Evolutionary conservation across 192 early-diverging fungal genomes (phyloP).

Genomic region (Backusella liffmaniae): DNA sequence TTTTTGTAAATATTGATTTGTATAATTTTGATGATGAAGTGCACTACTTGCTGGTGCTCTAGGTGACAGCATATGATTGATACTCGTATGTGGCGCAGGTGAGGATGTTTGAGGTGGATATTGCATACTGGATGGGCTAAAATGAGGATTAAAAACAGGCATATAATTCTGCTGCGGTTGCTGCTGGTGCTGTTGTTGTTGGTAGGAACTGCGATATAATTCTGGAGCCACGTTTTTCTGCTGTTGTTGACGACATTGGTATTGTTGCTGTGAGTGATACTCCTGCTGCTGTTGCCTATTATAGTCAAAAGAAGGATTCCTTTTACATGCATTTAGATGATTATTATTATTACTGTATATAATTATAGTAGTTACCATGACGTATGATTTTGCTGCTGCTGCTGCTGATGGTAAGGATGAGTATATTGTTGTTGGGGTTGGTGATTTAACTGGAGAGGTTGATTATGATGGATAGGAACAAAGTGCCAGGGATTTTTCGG

Average conservation of each 20-base stretch:
- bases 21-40: constrained; percentile 6
- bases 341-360: not conserved
- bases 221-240: not conserved
- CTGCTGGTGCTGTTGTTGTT: not conserved
- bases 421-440: not conserved
- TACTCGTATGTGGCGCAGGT: constrained; percentile 2
- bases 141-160: constrained; percentile 6
- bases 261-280: not conserved
- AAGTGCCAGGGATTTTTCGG: constrained; percentile 3
- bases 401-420: not conserved
- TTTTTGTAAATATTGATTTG: constrained; percentile 1
- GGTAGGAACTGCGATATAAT: not conserved
- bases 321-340: not conserved
- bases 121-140: not conserved
- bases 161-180: not conserved
- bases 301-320: not conserved
- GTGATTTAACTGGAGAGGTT: not conserved
- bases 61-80: constrained; percentile 28
- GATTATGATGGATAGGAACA: constrained; percentile 4
- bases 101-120: not conserved
- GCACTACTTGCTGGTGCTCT: constrained; percentile 8
- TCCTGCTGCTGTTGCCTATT: constrained; percentile 6
- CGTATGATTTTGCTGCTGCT: not conserved
- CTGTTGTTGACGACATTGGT: constrained; percentile 2
- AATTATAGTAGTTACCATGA: not conserved